These are phyloP conservation scores for Xylaria polymorpha DNA, from an alignment of 2,329 filamentous ascomycete genomes.

Conservation along the genomic window DNA sequence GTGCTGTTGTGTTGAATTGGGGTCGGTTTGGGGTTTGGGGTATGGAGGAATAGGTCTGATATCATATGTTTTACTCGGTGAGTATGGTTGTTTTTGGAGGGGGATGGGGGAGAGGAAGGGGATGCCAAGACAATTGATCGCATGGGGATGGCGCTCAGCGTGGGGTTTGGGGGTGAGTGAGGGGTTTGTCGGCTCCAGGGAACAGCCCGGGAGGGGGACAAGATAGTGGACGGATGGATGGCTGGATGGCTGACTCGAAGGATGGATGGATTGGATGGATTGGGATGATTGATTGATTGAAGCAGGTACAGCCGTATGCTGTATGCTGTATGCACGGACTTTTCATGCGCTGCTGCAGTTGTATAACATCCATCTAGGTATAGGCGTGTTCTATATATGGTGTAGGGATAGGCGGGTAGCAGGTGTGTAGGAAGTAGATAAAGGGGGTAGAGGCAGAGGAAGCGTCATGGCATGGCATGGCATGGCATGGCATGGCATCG, in stretches of 20 bases:
- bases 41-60: neutral
- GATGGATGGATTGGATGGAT: neutral
- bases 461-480: neutral
- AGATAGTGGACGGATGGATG: slow-evolving; percentile 11
- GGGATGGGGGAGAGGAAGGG: neutral
- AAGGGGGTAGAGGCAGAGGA: neutral
- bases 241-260: neutral
- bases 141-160: slow-evolving; percentile 16
- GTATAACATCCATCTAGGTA: slow-evolving; percentile 6
- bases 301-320: slow-evolving; percentile 15
- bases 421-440: neutral
- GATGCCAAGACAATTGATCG: slow-evolving; percentile 24
- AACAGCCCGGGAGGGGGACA: neutral
- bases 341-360: slow-evolving; percentile 32
- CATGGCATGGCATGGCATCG: neutral
- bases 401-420: neutral
- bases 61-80: neutral
- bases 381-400: slow-evolving; percentile 28
- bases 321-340: slow-evolving; percentile 36
- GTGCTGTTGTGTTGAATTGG: neutral
- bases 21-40: neutral
- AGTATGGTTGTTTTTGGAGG: neutral
- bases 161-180: slow-evolving; percentile 20
- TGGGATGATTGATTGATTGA: slow-evolving; percentile 17
- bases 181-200: slow-evolving; percentile 22